These are phyloP conservation scores for Cochlearia excelsa DNA, from an alignment of 345 rosid species.

Conservation along the genomic window DNA sequence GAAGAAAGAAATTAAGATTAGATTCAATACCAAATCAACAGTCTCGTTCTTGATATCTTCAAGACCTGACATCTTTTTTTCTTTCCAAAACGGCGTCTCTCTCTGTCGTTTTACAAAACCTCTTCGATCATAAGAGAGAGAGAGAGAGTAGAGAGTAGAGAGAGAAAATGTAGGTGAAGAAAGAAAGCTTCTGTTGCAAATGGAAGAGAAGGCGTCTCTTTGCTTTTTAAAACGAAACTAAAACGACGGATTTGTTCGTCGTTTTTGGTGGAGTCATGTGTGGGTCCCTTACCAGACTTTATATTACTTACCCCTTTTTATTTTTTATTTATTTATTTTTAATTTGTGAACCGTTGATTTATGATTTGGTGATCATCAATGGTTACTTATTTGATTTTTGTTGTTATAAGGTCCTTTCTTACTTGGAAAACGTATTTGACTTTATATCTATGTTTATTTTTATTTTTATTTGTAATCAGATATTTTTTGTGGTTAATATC, in stretches of 20 bases:
- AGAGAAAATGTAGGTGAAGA: conserved; percentile 23
- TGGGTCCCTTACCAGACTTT: conserved; percentile 30
- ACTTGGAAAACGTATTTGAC: conserved; percentile 34
- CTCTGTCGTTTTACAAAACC: conserved; percentile 33
- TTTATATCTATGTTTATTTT: neutral
- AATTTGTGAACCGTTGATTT: conserved; percentile 32
- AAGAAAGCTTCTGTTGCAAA: conserved; percentile 33
- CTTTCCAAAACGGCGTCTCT: conserved; percentile 31
- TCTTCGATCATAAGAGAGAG: conserved; percentile 6
- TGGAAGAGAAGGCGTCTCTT: conserved; percentile 20
- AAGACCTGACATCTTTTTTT: conserved; percentile 42
- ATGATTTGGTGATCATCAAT: conserved; percentile 31
- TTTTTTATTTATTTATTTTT: neutral
- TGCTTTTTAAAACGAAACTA: conserved; percentile 1
- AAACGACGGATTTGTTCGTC: conserved; percentile 29
- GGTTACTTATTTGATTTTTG: neutral
- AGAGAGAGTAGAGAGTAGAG: neutral
- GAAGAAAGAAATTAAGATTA: neutral
- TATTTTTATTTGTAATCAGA: conserved; percentile 9
- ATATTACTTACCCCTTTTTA: neutral
- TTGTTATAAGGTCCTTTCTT: neutral
- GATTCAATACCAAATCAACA: conserved; percentile 51
- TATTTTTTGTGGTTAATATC: conserved; percentile 9
- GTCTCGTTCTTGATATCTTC: conserved; percentile 68
- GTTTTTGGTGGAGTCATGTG: conserved; percentile 13